These are phyloP conservation scores for Exophiala sp. DNA, from an alignment of 2,329 filamentous ascomycete genomes.

Conservation along the genomic window DNA sequence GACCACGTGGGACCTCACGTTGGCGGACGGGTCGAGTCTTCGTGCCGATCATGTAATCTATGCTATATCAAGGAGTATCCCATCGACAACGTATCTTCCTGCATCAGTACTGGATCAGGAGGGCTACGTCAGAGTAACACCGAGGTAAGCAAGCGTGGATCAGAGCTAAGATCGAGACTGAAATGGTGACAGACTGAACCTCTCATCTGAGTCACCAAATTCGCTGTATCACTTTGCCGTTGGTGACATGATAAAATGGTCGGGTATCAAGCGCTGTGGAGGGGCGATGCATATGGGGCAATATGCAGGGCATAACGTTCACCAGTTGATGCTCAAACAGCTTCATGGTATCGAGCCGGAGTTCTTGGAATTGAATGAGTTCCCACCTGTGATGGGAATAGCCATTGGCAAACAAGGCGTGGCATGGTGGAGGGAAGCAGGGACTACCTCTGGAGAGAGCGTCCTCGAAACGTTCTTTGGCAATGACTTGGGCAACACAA, in stretches of 20 bases:
- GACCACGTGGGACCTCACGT: conserved; percentile 52
- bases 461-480: conserved; percentile 63
- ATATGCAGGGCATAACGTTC: conserved; percentile 63
- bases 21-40: conserved; percentile 60
- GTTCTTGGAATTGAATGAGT: conserved; percentile 50
- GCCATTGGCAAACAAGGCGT: conserved; percentile 69
- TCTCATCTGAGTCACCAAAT: conserved; percentile 55
- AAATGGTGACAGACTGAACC: conserved; percentile 47
- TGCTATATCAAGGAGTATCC: conserved; percentile 62
- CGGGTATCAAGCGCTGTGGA: conserved; percentile 76
- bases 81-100: conserved; percentile 64
- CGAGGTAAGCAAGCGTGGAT: conserved; percentile 42
- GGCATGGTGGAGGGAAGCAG: conserved; percentile 56
- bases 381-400: conserved; percentile 66
- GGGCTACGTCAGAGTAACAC: conserved; percentile 62
- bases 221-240: conserved; percentile 61
- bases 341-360: conserved; percentile 39
- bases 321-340: conserved; percentile 55
- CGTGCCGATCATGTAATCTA: conserved; percentile 64
- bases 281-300: conserved; percentile 72
- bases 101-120: conserved; percentile 57
- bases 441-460: conserved; percentile 60
- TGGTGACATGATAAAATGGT: conserved; percentile 68
- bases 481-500: conserved; percentile 63
- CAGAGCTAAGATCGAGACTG: neutral